Evolutionary conservation across 2,329 filamentous ascomycete genomes (phyloP).

Genomic region (Sarocladium oryzae): DNA sequence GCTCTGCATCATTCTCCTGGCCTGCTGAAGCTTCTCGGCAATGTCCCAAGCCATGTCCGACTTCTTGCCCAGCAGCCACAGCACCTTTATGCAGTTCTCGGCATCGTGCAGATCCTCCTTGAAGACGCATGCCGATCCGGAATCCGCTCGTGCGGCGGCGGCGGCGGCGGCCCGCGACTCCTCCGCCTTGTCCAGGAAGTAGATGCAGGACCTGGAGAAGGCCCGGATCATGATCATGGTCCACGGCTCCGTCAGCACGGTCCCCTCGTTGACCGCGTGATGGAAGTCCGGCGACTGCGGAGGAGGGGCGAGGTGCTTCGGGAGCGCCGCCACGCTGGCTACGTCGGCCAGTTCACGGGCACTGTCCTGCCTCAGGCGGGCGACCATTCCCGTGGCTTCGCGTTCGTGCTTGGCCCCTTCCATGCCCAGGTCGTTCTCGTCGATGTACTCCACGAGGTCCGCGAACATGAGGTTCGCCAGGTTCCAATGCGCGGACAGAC

Average conservation of each 20-base stretch:
- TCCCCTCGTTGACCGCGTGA: conserved; percentile 45
- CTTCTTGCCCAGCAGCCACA: conserved; percentile 49
- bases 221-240: conserved; percentile 47
- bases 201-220: conserved; percentile 41
- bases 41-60: conserved; percentile 37
- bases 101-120: conserved; percentile 29
- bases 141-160: too few relatives aligned
- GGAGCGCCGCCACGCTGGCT: conserved; percentile 36
- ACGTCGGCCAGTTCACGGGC: conserved; percentile 40
- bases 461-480: conserved; percentile 48
- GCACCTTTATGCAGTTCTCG: conserved; percentile 42
- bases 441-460: conserved; percentile 44
- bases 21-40: conserved; percentile 15
- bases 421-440: conserved; percentile 27
- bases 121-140: conserved; percentile 16
- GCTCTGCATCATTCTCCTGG: neutral
- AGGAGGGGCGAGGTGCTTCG: conserved; percentile 10
- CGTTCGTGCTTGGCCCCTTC: conserved; percentile 18
- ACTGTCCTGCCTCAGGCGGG: conserved; percentile 34
- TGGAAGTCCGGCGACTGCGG: conserved; percentile 34
- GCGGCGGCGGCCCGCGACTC: conserved; percentile 17
- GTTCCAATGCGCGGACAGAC: conserved; percentile 51
- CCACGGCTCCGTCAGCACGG: conserved; percentile 53
- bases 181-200: conserved; percentile 16
- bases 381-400: conserved; percentile 24